Evolutionary conservation across 768 basidiomycete genomes (phyloP).

Genomic region (Agrocybe chaxingu): DNA sequence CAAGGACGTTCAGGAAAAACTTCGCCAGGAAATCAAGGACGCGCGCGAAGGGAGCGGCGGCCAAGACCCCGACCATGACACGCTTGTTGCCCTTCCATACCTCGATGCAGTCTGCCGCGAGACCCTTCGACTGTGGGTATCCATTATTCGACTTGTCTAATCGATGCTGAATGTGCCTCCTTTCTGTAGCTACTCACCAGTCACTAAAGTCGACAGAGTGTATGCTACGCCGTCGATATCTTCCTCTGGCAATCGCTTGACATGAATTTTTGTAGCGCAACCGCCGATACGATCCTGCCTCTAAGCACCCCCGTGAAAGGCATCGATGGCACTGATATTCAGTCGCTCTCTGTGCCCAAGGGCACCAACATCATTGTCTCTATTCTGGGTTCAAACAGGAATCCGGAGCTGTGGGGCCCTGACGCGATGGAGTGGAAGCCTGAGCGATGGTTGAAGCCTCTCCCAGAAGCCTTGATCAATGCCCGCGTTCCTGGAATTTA

Average conservation of each 20-base stretch:
- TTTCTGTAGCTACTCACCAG: slow-evolving; percentile 17
- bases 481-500: slow-evolving; percentile 44
- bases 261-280: slow-evolving; percentile 9
- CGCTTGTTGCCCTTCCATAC: slow-evolving; percentile 31
- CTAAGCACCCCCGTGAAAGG: slow-evolving; percentile 35
- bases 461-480: slow-evolving; percentile 30
- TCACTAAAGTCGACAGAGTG: slow-evolving; percentile 11
- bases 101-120: slow-evolving; percentile 39
- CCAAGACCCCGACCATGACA: slow-evolving; percentile 32
- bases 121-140: slow-evolving; percentile 33
- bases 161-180: neutral
- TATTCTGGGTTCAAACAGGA: slow-evolving; percentile 32
- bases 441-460: slow-evolving; percentile 40
- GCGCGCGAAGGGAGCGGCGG: slow-evolving; percentile 17
- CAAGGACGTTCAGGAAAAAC: slow-evolving; percentile 26
- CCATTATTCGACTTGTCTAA: neutral
- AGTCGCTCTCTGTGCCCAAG: slow-evolving; percentile 31
- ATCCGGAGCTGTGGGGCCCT: slow-evolving; percentile 38
- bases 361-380: slow-evolving; percentile 35
- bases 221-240: slow-evolving; percentile 5
- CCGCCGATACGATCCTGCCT: slow-evolving; percentile 37
- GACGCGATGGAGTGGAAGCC: slow-evolving; percentile 47
- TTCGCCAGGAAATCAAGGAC: slow-evolving; percentile 32
- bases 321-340: slow-evolving; percentile 32
- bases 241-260: neutral